A percentile compares a stretch with the other conserved stretches of the same genome.
Evolutionary conservation across 768 basidiomycete species (phyloP).

Genomic region (Kwoniella pini): DNA sequence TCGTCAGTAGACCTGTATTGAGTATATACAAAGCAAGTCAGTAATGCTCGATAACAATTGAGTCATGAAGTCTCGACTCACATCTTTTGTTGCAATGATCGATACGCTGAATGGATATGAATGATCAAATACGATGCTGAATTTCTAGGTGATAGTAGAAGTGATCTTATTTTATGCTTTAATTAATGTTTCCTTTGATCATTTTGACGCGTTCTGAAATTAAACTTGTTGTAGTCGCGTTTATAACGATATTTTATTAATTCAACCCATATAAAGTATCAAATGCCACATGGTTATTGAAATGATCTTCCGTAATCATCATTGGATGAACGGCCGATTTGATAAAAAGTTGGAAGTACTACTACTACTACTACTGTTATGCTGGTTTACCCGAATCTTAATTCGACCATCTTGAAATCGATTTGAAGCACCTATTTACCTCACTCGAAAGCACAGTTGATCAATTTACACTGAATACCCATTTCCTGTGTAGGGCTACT

Average conservation of each 20-base stretch:
- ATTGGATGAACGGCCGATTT: not conserved
- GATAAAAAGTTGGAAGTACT: conserved; percentile 4
- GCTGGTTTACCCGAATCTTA: conserved; percentile 9
- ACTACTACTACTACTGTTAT: not conserved
- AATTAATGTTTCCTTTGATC: too few relatives aligned
- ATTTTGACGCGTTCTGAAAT: not conserved
- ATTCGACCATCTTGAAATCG: not conserved
- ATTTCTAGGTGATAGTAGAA: too few relatives aligned
- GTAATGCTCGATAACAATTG: too few relatives aligned
- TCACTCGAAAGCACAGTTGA: too few relatives aligned
- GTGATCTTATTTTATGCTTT: too few relatives aligned
- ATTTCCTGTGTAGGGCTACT: too few relatives aligned
- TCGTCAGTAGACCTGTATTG: conserved; percentile 7
- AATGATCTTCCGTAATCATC: not conserved
- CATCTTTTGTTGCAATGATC: too few relatives aligned
- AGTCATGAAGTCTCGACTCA: not conserved
- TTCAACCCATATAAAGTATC: not conserved
- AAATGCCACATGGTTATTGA: not conserved
- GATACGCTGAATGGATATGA: too few relatives aligned
- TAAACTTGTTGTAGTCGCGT: too few relatives aligned
- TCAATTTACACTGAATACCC: too few relatives aligned
- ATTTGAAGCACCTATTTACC: not conserved
- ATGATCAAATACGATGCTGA: too few relatives aligned
- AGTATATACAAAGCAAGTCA: too few relatives aligned
- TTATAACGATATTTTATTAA: not conserved